Evolutionary conservation across 495 filamentous ascomycete species (phyloP).

Genomic region (Podospora appendiculata): DNA sequence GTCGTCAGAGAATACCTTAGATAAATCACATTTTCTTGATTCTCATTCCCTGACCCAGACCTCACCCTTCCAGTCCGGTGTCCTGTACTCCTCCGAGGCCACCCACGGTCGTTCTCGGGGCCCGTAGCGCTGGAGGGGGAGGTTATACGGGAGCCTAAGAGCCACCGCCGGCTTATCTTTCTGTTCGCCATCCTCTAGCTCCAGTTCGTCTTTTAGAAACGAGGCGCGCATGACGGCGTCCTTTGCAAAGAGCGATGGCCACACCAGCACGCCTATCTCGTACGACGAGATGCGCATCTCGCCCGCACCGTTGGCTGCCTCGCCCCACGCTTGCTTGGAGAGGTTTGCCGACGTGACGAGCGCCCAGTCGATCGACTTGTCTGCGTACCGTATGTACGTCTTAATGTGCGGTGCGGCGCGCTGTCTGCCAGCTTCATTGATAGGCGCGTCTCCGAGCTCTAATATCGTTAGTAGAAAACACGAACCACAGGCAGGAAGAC

Average conservation of each 20-base stretch:
- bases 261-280: constrained; percentile 80
- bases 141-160: constrained; percentile 74
- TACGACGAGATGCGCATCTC: constrained; percentile 70
- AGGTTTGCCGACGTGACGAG: constrained; percentile 80
- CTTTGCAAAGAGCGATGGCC: constrained; percentile 60
- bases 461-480: background rate
- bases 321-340: constrained; percentile 89
- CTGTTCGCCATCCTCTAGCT: background rate
- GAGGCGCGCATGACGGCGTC: constrained; percentile 58
- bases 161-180: constrained; percentile 44
- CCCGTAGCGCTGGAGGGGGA: constrained; percentile 63
- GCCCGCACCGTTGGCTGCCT: constrained; percentile 39
- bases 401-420: constrained; percentile 89
- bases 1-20: no score
- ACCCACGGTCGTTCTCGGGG: constrained; percentile 69
- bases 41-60: constrained; percentile 12
- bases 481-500: background rate
- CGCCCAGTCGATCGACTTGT: constrained; percentile 66
- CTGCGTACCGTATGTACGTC: constrained; percentile 72
- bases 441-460: background rate
- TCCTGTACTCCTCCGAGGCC: constrained; percentile 50
- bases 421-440: constrained; percentile 47
- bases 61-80: constrained; percentile 62
- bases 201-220: constrained; percentile 49
- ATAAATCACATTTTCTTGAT: no score